phyloP scores from a whole-genome alignment of 2,329 filamentous ascomycete species.

The Colletotrichum sp. region DNA sequence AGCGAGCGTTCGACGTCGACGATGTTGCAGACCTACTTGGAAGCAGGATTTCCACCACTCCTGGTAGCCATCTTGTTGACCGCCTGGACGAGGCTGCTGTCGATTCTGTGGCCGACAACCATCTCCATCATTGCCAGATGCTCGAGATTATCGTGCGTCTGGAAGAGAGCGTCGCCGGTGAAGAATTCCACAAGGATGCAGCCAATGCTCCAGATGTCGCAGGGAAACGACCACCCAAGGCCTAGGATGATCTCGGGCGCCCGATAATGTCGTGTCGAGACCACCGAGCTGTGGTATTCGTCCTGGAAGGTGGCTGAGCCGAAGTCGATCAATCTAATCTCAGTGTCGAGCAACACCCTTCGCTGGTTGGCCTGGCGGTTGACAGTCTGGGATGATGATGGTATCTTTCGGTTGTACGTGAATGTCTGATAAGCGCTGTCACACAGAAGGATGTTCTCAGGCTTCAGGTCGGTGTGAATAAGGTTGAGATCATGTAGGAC shows the following conservation, averaged over 20 bases:
- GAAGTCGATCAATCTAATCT: constrained; percentile 75
- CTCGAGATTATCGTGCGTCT: constrained; percentile 75
- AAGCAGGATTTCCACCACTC: constrained; percentile 63
- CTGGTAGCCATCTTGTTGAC: constrained; percentile 63
- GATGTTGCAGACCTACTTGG: constrained; percentile 56
- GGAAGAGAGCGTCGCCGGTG: constrained; percentile 73
- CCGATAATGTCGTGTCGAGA: constrained; percentile 73
- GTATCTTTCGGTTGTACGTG: constrained; percentile 73
- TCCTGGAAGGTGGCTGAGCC: constrained; percentile 76
- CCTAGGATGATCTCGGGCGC: constrained; percentile 75
- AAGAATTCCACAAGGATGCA: constrained; percentile 77
- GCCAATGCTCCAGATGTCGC: constrained; percentile 77
- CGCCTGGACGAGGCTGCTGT: constrained; percentile 60
- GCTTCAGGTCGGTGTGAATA: constrained; percentile 86
- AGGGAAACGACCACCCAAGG: constrained; percentile 74
- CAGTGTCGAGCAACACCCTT: constrained; percentile 69
- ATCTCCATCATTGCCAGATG: constrained; percentile 80
- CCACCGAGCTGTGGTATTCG: constrained; percentile 75
- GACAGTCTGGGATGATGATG: constrained; percentile 67
- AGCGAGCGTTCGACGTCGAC: not conserved
- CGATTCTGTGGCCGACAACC: constrained; percentile 65
- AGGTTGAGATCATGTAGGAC: constrained; percentile 96
- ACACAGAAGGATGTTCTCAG: constrained; percentile 73
- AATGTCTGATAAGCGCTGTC: constrained; percentile 72
- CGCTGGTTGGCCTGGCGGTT: constrained; percentile 67